phyloP scores from a whole-genome alignment of 306 rosid genomes.

The Pueraria montana region DNA sequence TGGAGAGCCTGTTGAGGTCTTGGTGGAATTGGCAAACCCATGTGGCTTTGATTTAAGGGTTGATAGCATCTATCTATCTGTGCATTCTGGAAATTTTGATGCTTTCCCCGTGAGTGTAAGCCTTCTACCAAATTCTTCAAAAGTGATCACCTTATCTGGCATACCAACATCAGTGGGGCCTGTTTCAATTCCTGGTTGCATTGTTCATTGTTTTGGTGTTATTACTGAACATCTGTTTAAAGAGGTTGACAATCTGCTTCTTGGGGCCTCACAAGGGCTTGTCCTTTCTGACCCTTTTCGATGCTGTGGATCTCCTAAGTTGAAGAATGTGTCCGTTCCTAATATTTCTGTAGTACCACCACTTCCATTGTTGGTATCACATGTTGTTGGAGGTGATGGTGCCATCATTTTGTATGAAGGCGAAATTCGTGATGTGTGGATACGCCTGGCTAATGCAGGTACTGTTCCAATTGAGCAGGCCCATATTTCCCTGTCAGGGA shows the following conservation, averaged over 20 bases:
- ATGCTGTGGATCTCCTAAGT: slow-evolving; percentile 91
- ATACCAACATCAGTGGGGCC: slow-evolving; percentile 89
- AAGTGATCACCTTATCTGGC: slow-evolving; percentile 91
- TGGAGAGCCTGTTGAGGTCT: slow-evolving; percentile 93
- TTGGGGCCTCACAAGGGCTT: slow-evolving; percentile 95
- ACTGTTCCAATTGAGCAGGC: slow-evolving; percentile 94
- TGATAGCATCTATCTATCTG: slow-evolving; percentile 94
- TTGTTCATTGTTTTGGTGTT: slow-evolving; percentile 96
- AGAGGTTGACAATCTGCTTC: slow-evolving; percentile 97
- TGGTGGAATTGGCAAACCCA: slow-evolving; percentile 97
- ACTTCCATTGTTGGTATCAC: slow-evolving; percentile 86
- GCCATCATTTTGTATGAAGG: slow-evolving; percentile 96
- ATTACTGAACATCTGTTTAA: slow-evolving; percentile 94
- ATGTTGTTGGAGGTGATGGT: slow-evolving; percentile 90
- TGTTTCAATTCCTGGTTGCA: slow-evolving; percentile 90
- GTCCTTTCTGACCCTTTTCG: slow-evolving; percentile 98
- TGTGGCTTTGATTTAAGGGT: slow-evolving; percentile 97
- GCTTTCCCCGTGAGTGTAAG: slow-evolving; percentile 86
- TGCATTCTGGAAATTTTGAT: slow-evolving; percentile 91
- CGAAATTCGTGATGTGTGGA: slow-evolving; percentile 91
- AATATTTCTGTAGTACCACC: slow-evolving; percentile 83
- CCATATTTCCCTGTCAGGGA: slow-evolving; percentile 89
- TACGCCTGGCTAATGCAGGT: slow-evolving; percentile 95
- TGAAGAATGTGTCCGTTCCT: slow-evolving; percentile 83
- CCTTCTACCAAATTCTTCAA: slow-evolving; percentile 93